These are phyloP conservation scores for Triticum urartu DNA, from an alignment of 176 grass and related monocot genomes.

Conservation along the genomic window DNA sequence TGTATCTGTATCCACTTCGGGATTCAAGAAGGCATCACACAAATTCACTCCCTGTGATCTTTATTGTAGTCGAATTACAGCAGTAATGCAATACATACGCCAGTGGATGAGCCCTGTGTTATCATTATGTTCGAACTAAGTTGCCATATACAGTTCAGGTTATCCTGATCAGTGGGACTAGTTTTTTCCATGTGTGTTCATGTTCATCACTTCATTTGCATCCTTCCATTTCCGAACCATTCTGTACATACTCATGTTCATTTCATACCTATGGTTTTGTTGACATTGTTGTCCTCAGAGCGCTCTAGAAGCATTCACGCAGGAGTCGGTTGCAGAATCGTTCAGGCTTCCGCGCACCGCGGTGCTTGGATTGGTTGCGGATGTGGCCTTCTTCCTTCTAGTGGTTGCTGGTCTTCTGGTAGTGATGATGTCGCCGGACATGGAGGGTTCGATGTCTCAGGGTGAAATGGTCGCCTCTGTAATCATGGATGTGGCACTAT, in stretches of 20 bases:
- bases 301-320: not conserved
- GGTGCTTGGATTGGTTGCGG: not conserved
- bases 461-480: not conserved
- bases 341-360: too few relatives aligned
- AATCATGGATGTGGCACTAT: not conserved
- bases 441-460: not conserved
- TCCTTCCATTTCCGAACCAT: not conserved
- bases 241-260: not conserved
- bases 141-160: not conserved
- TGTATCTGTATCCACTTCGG: not conserved
- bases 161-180: not conserved
- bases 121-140: not conserved
- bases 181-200: not conserved
- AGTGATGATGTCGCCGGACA: too few relatives aligned
- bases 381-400: not conserved
- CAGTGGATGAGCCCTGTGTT: not conserved
- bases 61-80: not conserved
- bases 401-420: not conserved
- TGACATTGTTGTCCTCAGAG: not conserved
- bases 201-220: not conserved
- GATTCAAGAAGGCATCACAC: not conserved
- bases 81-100: not conserved
- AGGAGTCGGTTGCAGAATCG: not conserved
- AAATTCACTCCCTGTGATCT: not conserved
- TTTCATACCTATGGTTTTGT: not conserved